Evolutionary conservation across 1,139 yeast species (phyloP), one percentile per base, ranked within the genome.

Genomic region (Magnusiomyces paraingens): DNA sequence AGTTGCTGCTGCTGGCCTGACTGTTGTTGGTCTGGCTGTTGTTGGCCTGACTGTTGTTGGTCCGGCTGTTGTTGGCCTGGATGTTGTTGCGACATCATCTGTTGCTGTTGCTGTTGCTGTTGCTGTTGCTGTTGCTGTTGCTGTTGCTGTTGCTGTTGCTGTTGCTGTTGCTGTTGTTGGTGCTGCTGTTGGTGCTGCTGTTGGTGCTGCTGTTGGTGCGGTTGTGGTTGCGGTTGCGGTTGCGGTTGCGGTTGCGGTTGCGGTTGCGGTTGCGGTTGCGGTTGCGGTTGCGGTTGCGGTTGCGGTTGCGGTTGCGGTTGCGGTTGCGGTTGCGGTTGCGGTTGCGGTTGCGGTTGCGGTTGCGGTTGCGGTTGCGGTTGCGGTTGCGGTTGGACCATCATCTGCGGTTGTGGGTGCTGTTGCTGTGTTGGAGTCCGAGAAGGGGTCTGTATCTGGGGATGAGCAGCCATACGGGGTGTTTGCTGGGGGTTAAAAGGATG

Each of bases 131-230:
- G 48, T 18, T 41, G 38, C 35, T 42, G 47, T 50, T 32, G 40
- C 32, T 21, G 47, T 8, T 41, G 45, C 36, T 38, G 47, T 6
- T 18, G 42, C 41, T 22, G 40, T 6, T 29, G 52, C 39, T 51
- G 53, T 39, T 15, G 22, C 20, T 43, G 49, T 15, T 39, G 46
- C 14, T 21, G 35, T 12, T 52, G 52, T 4, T 40, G 47, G 12
- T 45, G 48, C 12, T 47, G 50, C 39, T 43, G 49, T 21, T 47
- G 41, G 10, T 47, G 46, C 35, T 43, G 52, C 12, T 36, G 40
- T 21, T 52, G 52, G 15, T 29, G 47, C n/a, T 18, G 18, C 18
- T 15, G 41, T n/a, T 46, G 38, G 11, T 45, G 52, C 2, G 32
- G 50, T 22, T 35, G 51, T 35, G 39, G 47, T 8, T 49, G 39